Percentiles rank a stretch among this genome's conserved stretches.
Evolutionary conservation across 768 basidiomycete species (phyloP).

Genomic region (Ramaria rubella): DNA sequence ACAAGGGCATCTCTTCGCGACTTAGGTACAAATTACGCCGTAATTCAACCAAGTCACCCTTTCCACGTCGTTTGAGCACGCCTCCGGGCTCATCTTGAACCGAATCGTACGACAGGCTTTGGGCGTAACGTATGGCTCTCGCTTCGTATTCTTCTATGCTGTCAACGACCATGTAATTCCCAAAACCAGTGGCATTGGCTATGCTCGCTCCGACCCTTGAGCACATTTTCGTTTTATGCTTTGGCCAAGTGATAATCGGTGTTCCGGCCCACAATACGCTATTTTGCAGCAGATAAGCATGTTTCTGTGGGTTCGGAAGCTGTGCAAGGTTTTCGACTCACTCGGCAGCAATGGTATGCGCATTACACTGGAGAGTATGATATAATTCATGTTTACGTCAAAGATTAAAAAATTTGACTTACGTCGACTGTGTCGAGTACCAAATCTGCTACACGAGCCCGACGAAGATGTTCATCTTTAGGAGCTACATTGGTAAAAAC

Average conservation of each 20-base stretch:
- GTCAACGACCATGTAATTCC: constrained; percentile 40
- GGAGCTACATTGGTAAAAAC: constrained; percentile 42
- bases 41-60: constrained; percentile 34
- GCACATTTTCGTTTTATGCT: constrained; percentile 42
- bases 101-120: constrained; percentile 20
- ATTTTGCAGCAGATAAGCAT: constrained; percentile 5
- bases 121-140: constrained; percentile 37
- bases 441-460: constrained; percentile 42
- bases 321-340: constrained; percentile 20
- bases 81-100: constrained; percentile 14
- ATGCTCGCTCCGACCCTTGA: constrained; percentile 46
- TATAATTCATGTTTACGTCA: background rate
- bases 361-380: constrained; percentile 38
- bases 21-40: constrained; percentile 36
- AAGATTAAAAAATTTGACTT: constrained; percentile 4
- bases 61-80: constrained; percentile 16
- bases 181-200: constrained; percentile 41
- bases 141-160: constrained; percentile 39
- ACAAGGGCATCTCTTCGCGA: constrained; percentile 38
- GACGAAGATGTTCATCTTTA: constrained; percentile 40
- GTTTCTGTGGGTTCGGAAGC: background rate
- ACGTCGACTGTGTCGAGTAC: constrained; percentile 50
- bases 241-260: constrained; percentile 43
- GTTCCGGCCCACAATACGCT: constrained; percentile 49
- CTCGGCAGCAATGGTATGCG: constrained; percentile 47